Evolutionary conservation across 1,284 basidiomycete species (phyloP).

Genomic region (Cryptococcus floricola): DNA sequence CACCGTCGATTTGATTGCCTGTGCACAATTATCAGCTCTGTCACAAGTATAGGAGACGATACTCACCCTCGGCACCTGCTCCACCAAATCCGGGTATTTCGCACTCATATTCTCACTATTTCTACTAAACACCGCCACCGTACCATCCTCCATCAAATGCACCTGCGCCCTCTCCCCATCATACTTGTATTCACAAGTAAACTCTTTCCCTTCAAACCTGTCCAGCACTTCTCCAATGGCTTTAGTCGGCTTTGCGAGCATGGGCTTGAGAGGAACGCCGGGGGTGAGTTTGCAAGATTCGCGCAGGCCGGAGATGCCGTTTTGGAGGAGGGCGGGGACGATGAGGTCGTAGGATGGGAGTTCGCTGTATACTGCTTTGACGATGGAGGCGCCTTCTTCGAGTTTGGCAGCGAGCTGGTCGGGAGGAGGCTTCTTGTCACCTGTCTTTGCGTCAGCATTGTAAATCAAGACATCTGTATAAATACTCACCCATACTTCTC

Average conservation of each 20-base stretch:
- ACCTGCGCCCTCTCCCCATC: constrained; percentile 97
- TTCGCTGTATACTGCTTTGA: constrained; percentile 95
- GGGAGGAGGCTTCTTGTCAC: constrained; percentile 65
- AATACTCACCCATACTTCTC: constrained; percentile 62
- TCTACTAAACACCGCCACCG: constrained; percentile 83
- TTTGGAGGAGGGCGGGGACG: constrained; percentile 81
- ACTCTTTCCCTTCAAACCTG: constrained; percentile 89
- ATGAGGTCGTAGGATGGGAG: constrained; percentile 90
- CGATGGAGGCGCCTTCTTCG: constrained; percentile 71
- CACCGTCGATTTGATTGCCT: constrained; percentile 78
- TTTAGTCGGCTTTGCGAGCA: constrained; percentile 99
- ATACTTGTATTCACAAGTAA: constrained; percentile 99
- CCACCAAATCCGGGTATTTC: constrained; percentile 95
- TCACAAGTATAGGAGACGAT: background rate
- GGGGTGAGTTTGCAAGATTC: constrained; percentile 87
- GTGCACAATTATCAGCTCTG: constrained; percentile 21
- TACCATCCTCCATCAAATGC: constrained; percentile 74
- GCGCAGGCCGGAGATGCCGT: constrained; percentile 68
- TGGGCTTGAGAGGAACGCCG: constrained; percentile 90
- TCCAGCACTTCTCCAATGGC: constrained; percentile 98
- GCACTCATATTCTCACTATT: constrained; percentile 99
- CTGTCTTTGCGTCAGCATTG: background rate
- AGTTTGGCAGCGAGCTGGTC: constrained; percentile 71
- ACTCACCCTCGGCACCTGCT: constrained; percentile 79
- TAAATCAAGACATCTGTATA: background rate